Base-by-base conservation (phyloP, 208 protist species). In the Leishmania tropica region DNA sequence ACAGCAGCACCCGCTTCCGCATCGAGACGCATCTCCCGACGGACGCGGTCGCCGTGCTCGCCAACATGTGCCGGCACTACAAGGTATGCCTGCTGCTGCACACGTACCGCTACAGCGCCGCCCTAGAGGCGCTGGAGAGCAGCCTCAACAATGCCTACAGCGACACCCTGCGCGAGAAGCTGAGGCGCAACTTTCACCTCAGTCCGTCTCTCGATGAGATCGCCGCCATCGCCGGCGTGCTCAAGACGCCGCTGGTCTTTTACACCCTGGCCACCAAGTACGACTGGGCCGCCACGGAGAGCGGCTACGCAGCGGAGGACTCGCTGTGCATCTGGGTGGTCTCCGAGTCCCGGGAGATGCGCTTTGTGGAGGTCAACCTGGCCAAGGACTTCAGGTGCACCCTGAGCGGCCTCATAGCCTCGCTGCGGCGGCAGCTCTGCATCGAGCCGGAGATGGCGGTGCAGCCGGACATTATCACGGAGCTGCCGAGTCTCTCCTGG, bases 71-170 rank as follows among this genome's bases (percentile, higher is more conserved):
- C 74, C 87, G 90, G 53, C 78, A 88, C 71, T 94, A 93, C 80
- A 89, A 91, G 62, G 87, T 97, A 40, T 90, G 80, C 64, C 85
- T 94, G 70, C 86, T 96, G 48, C 89, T 92, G 60, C 87, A 81
- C 78, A 96, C 89, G 51, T 98, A 95, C 87, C 93, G 95, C 78
- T 98, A 98, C 85, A 86, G 91, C 47, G 94, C 97, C 54, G 95
- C 93, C 17, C 81, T 98, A 24, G 96, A 98, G 84, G 80, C 91
- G 35, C 87, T 97, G 19, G 96, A 98, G 87, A 77, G 85, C 76
- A 84, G 83, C 53, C 87, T 96, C 24, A 88, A 90, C 35, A 81
- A 92, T 62, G 88, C 90, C 67, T 92, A 97, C 85, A 76, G 80
- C 40, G 96, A 98, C 82, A 79, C 91, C 21, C 87, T 98, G 42